These are phyloP conservation scores for Dendrostoma leiphaemia DNA, from an alignment of 2,329 filamentous ascomycete genomes.

Conservation along the genomic window DNA sequence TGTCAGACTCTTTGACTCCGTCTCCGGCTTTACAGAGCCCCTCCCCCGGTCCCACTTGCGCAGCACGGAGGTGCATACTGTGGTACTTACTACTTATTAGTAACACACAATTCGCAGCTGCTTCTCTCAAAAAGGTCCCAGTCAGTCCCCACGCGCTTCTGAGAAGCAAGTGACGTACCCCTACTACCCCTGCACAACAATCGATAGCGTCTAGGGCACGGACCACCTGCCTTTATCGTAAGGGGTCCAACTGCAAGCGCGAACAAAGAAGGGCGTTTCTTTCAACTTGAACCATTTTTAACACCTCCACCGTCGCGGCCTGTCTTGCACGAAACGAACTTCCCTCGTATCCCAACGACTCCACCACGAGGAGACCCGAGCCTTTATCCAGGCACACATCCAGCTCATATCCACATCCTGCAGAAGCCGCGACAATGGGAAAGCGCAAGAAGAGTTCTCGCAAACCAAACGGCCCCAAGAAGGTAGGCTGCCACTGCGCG, in stretches of 20 bases:
- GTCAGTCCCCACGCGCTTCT: no score
- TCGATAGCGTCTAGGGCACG: neutral
- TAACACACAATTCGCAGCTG: no score
- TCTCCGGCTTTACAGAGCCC: no score
- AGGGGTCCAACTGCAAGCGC: neutral
- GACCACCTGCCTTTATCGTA: neutral
- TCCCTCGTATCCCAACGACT: neutral
- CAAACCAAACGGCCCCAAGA: conserved; percentile 80
- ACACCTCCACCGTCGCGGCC: no score
- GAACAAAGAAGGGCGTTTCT: neutral
- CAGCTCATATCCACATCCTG: neutral
- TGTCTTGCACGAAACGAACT: no score
- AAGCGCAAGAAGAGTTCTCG: conserved; percentile 92
- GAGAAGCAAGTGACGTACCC: neutral
- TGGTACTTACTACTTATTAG: no score
- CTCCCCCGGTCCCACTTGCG: no score
- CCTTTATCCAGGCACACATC: neutral
- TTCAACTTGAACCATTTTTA: neutral
- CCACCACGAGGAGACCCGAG: neutral
- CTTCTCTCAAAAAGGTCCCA: no score
- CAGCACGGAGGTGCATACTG: no score
- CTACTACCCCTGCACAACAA: neutral
- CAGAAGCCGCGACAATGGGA: conserved; percentile 54
- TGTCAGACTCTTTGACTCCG: no score
- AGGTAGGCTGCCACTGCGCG: conserved; percentile 48